Percentiles rank a stretch among this genome's conserved stretches.
phyloP scores from a whole-genome alignment of 2,329 filamentous ascomycete genomes.

The Trichoderma semiorbis region DNA sequence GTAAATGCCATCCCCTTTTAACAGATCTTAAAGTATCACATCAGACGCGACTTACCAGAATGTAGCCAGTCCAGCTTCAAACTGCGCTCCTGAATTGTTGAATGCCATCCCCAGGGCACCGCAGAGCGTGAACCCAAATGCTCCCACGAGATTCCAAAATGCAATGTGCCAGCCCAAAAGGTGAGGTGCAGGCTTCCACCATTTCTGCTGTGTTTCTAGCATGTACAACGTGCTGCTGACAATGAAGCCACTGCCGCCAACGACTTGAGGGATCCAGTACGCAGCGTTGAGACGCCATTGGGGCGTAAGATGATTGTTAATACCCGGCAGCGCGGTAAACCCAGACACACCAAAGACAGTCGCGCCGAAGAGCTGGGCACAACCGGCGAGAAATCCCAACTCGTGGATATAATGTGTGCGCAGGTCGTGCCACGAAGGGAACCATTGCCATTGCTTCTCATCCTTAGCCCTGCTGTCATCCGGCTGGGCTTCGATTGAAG shows the following conservation, averaged over 20 bases:
- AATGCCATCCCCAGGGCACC: constrained; percentile 47
- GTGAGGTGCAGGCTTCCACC: constrained; percentile 55
- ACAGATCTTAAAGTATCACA: background rate
- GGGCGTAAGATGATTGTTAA: constrained; percentile 47
- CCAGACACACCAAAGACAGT: constrained; percentile 62
- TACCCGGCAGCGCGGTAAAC: constrained; percentile 54
- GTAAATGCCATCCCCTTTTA: constrained; percentile 32
- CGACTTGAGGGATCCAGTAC: constrained; percentile 58
- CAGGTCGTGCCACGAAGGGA: constrained; percentile 54
- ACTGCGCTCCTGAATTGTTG: constrained; percentile 21
- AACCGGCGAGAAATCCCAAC: constrained; percentile 58
- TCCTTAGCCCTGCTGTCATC: background rate
- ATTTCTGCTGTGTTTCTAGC: constrained; percentile 61
- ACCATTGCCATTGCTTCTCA: constrained; percentile 53
- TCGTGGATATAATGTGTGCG: constrained; percentile 58
- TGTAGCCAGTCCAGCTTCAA: constrained; percentile 19
- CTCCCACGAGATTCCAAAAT: constrained; percentile 62
- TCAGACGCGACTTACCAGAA: constrained; percentile 30
- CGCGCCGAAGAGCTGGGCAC: constrained; percentile 54
- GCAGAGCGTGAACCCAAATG: constrained; percentile 60
- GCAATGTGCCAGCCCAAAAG: constrained; percentile 66
- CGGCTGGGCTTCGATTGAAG: background rate
- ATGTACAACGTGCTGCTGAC: constrained; percentile 58
- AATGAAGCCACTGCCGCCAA: constrained; percentile 61
- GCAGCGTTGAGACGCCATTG: constrained; percentile 48